Evolutionary conservation across 345 rosid genomes (phyloP), one percentile per base, ranked within the genome.

Genomic region (Excoecaria cochinchinensis): DNA sequence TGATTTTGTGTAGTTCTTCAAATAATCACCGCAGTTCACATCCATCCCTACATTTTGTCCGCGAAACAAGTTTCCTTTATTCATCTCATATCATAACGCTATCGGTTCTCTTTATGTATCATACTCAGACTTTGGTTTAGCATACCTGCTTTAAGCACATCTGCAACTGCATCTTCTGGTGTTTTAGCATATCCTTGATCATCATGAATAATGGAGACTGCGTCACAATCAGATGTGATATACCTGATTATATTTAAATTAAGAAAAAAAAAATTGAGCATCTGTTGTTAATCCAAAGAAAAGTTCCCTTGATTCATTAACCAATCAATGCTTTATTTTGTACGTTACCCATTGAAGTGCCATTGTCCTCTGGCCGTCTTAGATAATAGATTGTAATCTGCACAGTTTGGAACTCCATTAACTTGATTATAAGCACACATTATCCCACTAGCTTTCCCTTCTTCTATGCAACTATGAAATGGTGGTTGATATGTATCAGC

Each of bases 191-290:
- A 92, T 70, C 89, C 86, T 85, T 91, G 91, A 5, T 42, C 46
- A 42, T 88, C 84, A 50, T 88, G 66, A 69, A 92, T 91, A 82
- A 91, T 85, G 14, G 89, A 80, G 16, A 95, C 96, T 0, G 99
- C 95, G 65, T 95, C 98, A 76, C 99, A 95, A 75, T 95, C 98
- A 4, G 98, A 95, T 31, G 90, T 76, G 40, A 95, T 86, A 81
- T 91, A 92, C 85, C 98, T 90, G 88, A 69, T 70, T 13, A 78
- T 17, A 42, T 42, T 31, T 31, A 31, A 31, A 31, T 31, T 31
- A 58, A n/a, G 25, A 21, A 6, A 14, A 7, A 68, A 14, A 22
- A 10, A 1, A 14, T 25, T 13, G 12, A 5, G 4, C 14, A 44
- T 44, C 14, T n/a, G 7, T n/a, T 8, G 60, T 56, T 56, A 56